phyloP scores from a whole-genome alignment of 2,329 filamentous ascomycete genomes.

The Cercospora sp. region DNA sequence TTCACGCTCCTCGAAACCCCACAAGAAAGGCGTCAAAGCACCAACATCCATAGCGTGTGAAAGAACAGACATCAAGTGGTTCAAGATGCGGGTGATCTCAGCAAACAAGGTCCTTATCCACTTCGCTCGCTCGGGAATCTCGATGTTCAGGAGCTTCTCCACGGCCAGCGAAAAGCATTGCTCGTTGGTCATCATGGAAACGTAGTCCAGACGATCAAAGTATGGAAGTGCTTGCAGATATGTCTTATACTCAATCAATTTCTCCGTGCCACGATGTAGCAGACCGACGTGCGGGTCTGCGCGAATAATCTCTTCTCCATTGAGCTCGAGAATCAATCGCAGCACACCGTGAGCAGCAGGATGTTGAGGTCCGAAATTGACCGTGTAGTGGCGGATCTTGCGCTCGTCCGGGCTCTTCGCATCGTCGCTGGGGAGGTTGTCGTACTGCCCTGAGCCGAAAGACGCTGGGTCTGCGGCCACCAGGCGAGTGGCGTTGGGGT shows the following conservation, averaged over 20 bases:
- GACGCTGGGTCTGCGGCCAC: constrained; percentile 62
- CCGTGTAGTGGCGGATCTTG: constrained; percentile 97
- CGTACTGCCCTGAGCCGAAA: constrained; percentile 55
- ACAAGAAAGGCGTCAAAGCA: constrained; percentile 95
- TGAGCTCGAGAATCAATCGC: constrained; percentile 94
- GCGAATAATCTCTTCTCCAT: constrained; percentile 95
- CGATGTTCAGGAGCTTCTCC: constrained; percentile 96
- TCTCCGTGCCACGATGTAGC: constrained; percentile 95
- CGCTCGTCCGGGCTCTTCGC: constrained; percentile 58
- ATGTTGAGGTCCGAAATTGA: constrained; percentile 99
- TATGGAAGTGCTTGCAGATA: constrained; percentile 97
- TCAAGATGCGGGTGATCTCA: constrained; percentile 89
- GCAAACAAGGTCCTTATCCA: constrained; percentile 95
- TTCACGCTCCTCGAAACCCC: constrained; percentile 99
- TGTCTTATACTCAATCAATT: constrained; percentile 99
- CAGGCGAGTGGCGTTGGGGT: constrained; percentile 40
- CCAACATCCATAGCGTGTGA: constrained; percentile 99
- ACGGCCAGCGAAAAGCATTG: constrained; percentile 94
- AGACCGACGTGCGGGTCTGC: constrained; percentile 96
- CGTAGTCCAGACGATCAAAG: constrained; percentile 98
- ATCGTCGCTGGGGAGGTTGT: constrained; percentile 47
- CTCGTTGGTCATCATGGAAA: constrained; percentile 99
- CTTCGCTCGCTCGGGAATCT: constrained; percentile 93
- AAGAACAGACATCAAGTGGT: constrained; percentile 96
- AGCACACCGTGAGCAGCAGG: constrained; percentile 97